Percentiles rank a stretch among this genome's conserved stretches.
Conservation (phyloP, 2,329 filamentous ascomycete species). For the Aspergillus ochraceoroseus region DNA sequence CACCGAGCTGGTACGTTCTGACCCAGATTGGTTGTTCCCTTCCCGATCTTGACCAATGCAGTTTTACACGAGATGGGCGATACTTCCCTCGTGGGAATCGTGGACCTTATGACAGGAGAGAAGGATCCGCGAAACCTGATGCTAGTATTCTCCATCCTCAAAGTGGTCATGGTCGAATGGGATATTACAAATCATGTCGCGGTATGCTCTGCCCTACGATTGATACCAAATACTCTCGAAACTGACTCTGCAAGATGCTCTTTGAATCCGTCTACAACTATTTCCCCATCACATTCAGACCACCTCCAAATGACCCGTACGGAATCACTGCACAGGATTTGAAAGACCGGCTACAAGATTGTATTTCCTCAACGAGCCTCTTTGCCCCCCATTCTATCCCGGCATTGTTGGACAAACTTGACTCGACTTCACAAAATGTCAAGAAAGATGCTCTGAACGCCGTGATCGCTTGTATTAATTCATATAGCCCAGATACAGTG, state of each 20-base stretch:
- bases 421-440: slow-evolving; percentile 63
- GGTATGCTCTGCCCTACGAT: slow-evolving; percentile 32
- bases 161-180: slow-evolving; percentile 65
- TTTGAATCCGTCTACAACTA: slow-evolving; percentile 69
- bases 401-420: slow-evolving; percentile 63
- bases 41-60: slow-evolving; percentile 23
- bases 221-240: neutral
- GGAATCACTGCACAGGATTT: slow-evolving; percentile 65
- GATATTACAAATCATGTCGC: slow-evolving; percentile 57
- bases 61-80: slow-evolving; percentile 55
- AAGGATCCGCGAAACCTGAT: slow-evolving; percentile 66
- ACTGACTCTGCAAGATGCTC: slow-evolving; percentile 41
- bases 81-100: slow-evolving; percentile 57
- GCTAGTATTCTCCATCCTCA: slow-evolving; percentile 64
- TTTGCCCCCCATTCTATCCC: slow-evolving; percentile 65
- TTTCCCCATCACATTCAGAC: slow-evolving; percentile 66
- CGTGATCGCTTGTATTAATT: slow-evolving; percentile 55
- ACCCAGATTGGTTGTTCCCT: neutral
- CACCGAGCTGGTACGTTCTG: slow-evolving; percentile 51
- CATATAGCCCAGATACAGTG: slow-evolving; percentile 56
- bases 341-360: slow-evolving; percentile 59
- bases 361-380: slow-evolving; percentile 57
- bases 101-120: slow-evolving; percentile 62
- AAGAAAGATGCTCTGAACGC: slow-evolving; percentile 63
- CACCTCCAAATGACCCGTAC: slow-evolving; percentile 64